Conservation (phyloP, 2,329 filamentous ascomycete genomes). For the Colletotrichum endophyticum region DNA sequence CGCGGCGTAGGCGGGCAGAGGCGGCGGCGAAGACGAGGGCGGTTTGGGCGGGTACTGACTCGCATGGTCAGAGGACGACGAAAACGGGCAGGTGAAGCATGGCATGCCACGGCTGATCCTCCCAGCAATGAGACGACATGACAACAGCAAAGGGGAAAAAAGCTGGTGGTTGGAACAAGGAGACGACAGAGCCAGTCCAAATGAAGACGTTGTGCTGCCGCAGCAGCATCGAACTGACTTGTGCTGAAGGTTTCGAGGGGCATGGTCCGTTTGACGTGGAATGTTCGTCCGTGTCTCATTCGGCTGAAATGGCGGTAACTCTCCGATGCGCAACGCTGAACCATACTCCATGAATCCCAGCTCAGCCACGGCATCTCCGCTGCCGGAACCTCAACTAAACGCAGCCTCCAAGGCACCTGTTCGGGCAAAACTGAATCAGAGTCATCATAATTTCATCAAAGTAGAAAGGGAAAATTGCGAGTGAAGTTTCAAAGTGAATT, state of each 20-base stretch:
- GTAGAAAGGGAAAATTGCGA: background rate
- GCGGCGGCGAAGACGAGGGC: background rate
- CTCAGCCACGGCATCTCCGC: background rate
- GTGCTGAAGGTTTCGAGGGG: background rate
- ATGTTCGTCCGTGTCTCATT: conserved; percentile 11
- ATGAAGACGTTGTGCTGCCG: background rate
- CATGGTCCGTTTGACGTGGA: background rate
- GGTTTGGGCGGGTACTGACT: background rate
- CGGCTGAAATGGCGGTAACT: conserved; percentile 7
- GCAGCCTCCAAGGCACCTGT: background rate
- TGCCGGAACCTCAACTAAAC: background rate
- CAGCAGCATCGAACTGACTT: background rate
- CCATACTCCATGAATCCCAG: background rate
- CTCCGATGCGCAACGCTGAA: background rate
- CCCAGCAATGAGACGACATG: background rate
- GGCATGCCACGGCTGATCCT: background rate
- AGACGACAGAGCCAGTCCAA: background rate
- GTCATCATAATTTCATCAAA: background rate
- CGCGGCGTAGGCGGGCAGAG: background rate
- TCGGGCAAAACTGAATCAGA: background rate
- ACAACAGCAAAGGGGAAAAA: background rate
- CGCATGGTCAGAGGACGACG: conserved; percentile 7
- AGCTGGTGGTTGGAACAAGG: background rate
- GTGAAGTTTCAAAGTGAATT: background rate
- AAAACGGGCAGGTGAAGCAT: conserved; percentile 11